Base-by-base conservation (phyloP, 495 filamentous ascomycete species). In the Neurospora sp. region DNA sequence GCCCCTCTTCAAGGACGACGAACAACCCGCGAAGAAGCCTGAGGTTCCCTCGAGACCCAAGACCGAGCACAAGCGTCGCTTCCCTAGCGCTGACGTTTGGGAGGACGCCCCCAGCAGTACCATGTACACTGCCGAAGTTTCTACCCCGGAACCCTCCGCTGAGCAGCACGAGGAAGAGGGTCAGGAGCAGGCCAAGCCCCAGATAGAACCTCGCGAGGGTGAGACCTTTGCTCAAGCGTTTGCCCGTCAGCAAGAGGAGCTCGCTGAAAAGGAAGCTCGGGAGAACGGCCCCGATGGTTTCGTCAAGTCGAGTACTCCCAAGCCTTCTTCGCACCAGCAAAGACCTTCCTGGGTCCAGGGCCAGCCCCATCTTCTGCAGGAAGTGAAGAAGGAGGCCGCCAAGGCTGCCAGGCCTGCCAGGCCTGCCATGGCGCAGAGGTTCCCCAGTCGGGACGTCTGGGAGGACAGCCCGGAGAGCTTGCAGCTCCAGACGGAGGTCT, bases 391-490 rank as follows among this genome's bases (percentile, higher is more conserved):
- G 27, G 54, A 66, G 54, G 27, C 54, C 18, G 54, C 27, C 54
- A 62, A 62, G 54, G 86, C 90, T 4, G 84, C 85, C 35, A 78
- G 80, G 14, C 80, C 90, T 4, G 84, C 85, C 35, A 78, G 80
- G 14, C 80, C 79, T 3, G 12, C 44, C 8, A 77, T 89, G 77
- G 87, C 89, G 72, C 92, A 92, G 41, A 88, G 94, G 8, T 99
- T 99, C 79, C 96, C 96, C 6, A 97, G 94, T 79, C 89, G 89
- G 42, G 96, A 99, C 82, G 92, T 98, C 62, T 99, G 96, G 96
- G 96, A 99, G 83, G 96, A 99, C 79, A 89, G 89, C 0, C 95
- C 96, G 5, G 92, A 96, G 75, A 94, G 91, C 77, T 88, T 93
- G 66, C 86, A 91, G 72, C 87, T 96, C 38, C 89, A 92, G 74